Evolutionary conservation across 495 filamentous ascomycete genomes (phyloP).

Genomic region (Aspergillus saccharolyticus): DNA sequence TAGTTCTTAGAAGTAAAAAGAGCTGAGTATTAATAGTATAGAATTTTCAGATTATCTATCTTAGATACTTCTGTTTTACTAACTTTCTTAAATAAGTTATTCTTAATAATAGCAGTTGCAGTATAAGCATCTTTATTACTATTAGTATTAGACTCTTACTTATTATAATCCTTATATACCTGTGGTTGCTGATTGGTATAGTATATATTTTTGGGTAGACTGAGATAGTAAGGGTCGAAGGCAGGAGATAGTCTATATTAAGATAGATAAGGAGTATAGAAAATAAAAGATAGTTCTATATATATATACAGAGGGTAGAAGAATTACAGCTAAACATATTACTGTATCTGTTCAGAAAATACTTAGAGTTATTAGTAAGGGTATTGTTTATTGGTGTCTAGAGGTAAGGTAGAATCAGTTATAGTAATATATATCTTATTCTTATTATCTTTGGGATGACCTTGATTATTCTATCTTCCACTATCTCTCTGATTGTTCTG

Average conservation of each 20-base stretch:
- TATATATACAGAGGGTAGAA: too few relatives aligned
- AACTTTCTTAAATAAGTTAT: neutral
- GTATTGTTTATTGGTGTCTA: neutral
- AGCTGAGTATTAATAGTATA: neutral
- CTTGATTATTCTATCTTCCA: neutral
- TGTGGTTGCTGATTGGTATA: too few relatives aligned
- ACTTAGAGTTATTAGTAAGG: neutral
- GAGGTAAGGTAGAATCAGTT: neutral
- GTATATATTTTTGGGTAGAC: neutral
- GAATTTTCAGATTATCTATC: neutral
- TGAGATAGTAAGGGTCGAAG: neutral
- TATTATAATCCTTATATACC: neutral
- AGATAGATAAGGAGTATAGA: neutral
- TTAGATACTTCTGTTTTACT: too few relatives aligned
- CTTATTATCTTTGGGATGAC: too few relatives aligned
- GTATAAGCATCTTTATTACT: neutral
- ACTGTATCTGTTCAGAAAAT: too few relatives aligned
- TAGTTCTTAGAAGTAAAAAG: neutral
- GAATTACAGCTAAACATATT: neutral
- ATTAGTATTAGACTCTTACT: neutral
- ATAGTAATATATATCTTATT: neutral
- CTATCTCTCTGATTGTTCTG: neutral
- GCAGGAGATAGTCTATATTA: too few relatives aligned
- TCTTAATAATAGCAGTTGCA: neutral
- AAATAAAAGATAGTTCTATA: too few relatives aligned